These are phyloP conservation scores for Lentinus polychrous DNA, from an alignment of 1,284 basidiomycete genomes.

Conservation along the genomic window DNA sequence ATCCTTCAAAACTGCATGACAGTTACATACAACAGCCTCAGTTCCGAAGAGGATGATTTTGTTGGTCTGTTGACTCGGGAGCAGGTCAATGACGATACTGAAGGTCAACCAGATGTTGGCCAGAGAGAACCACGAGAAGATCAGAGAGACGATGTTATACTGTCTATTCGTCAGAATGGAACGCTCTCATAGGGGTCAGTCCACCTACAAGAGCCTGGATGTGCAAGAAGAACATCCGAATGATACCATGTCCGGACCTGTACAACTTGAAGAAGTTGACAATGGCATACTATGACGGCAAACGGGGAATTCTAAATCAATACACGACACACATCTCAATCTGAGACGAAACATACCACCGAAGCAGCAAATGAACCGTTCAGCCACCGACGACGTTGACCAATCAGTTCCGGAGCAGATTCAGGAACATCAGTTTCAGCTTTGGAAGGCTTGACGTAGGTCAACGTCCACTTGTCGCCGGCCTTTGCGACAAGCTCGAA, in stretches of 20 bases:
- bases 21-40: slow-evolving; percentile 43
- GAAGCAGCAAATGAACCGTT: slow-evolving; percentile 98
- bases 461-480: slow-evolving; percentile 81
- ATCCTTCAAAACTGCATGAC: background rate
- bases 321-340: background rate
- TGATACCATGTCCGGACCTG: slow-evolving; percentile 74
- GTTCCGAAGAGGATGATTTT: slow-evolving; percentile 68
- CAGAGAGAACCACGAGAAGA: slow-evolving; percentile 89
- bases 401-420: slow-evolving; percentile 84
- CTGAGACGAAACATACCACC: slow-evolving; percentile 50
- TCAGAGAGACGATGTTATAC: slow-evolving; percentile 74
- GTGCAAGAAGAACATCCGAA: slow-evolving; percentile 94
- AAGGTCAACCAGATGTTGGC: slow-evolving; percentile 96
- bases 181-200: background rate
- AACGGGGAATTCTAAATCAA: background rate
- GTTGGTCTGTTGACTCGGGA: slow-evolving; percentile 46
- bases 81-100: slow-evolving; percentile 89
- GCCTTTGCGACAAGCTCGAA: slow-evolving; percentile 95
- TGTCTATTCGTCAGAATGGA: slow-evolving; percentile 19
- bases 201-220: slow-evolving; percentile 79
- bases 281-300: slow-evolving; percentile 67
- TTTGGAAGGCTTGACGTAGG: slow-evolving; percentile 93
- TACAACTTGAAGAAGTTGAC: slow-evolving; percentile 94
- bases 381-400: slow-evolving; percentile 92
- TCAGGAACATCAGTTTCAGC: slow-evolving; percentile 96